Evolutionary conservation across 2,329 filamentous ascomycete genomes (phyloP).

Genomic region (Erysiphe pulchra): DNA sequence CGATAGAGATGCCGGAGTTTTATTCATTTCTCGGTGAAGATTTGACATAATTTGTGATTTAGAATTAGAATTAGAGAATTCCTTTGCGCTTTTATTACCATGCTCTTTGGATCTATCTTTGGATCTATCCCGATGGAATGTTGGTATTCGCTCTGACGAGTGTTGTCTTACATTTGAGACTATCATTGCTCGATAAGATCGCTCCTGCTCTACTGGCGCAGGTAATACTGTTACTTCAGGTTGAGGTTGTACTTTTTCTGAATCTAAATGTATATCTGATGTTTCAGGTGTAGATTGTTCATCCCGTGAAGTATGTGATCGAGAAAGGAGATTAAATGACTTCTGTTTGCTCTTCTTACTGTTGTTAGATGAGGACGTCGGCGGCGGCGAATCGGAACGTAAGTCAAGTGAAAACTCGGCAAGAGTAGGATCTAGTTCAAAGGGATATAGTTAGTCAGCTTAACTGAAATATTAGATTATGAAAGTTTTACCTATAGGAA

Average conservation of each 20-base stretch:
- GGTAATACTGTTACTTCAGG: slow-evolving; percentile 26
- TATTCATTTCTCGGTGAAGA: slow-evolving; percentile 9
- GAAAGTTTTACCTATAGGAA: slow-evolving; percentile 11
- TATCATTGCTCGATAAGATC: slow-evolving; percentile 42
- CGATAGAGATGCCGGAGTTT: slow-evolving; percentile 1
- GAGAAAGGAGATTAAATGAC: slow-evolving; percentile 14
- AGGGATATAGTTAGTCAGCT: background rate
- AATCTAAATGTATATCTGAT: slow-evolving; percentile 5
- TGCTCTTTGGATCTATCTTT: background rate
- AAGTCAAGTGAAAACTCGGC: slow-evolving; percentile 9
- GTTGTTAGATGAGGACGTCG: slow-evolving; percentile 4
- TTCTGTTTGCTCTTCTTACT: slow-evolving; percentile 12
- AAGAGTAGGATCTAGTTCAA: slow-evolving; percentile 6
- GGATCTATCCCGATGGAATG: slow-evolving; percentile 18
- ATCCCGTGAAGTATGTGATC: slow-evolving; percentile 19
- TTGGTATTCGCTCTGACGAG: slow-evolving; percentile 39
- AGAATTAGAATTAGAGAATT: slow-evolving; percentile 9
- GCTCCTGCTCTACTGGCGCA: slow-evolving; percentile 28
- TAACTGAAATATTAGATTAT: slow-evolving; percentile 4
- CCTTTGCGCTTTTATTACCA: slow-evolving; percentile 14
- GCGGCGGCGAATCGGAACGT: slow-evolving; percentile 9
- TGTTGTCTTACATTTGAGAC: slow-evolving; percentile 38
- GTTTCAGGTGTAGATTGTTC: slow-evolving; percentile 12
- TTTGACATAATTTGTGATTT: slow-evolving; percentile 12
- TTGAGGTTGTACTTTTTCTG: slow-evolving; percentile 14